Percentiles rank a stretch among this genome's conserved stretches.
Conservation (phyloP, 2,329 filamentous ascomycete species). For the Aspergillus calidoustus region DNA sequence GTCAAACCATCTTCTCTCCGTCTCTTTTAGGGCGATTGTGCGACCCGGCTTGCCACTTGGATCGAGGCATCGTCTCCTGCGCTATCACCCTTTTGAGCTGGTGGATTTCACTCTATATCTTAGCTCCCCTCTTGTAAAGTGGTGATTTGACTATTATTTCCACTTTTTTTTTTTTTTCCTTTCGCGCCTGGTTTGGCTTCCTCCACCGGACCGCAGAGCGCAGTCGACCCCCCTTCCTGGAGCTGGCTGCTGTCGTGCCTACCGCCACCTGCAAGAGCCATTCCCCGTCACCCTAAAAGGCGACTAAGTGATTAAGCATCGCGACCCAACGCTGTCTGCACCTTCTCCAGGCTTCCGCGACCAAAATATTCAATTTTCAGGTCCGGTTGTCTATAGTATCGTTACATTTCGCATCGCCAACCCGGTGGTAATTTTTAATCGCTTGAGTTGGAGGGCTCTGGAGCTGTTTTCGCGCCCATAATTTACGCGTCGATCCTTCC, state of each 20-base stretch:
- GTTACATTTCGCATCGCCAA: conserved; percentile 10
- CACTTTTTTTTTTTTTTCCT: conserved; percentile 14
- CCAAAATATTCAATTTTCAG: conserved; percentile 18
- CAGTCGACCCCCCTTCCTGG: conserved; percentile 29
- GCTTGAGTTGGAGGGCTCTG: conserved; percentile 6
- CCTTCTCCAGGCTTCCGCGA: conserved; percentile 4
- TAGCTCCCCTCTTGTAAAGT: conserved; percentile 19
- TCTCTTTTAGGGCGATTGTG: conserved; percentile 32
- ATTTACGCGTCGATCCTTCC: conserved; percentile 24
- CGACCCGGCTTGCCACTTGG: conserved; percentile 30
- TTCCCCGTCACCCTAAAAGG: conserved; percentile 40
- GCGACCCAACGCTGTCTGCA: conserved; percentile 28
- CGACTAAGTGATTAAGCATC: conserved; percentile 48
- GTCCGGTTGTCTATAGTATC: conserved; percentile 18
- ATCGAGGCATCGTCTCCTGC: conserved; percentile 31
- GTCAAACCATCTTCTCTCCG: conserved; percentile 31
- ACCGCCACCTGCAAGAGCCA: conserved; percentile 45
- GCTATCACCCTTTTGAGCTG: conserved; percentile 30
- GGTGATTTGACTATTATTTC: conserved; percentile 28
- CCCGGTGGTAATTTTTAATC: conserved; percentile 14
- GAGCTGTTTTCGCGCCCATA: conserved; percentile 17
- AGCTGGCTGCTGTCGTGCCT: conserved; percentile 30
- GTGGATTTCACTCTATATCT: conserved; percentile 29
- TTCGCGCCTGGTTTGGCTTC: conserved; percentile 8
- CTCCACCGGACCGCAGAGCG: background rate